These are phyloP conservation scores for Colletotrichum chrysophilum DNA, from an alignment of 2,329 filamentous ascomycete species.

Conservation along the genomic window DNA sequence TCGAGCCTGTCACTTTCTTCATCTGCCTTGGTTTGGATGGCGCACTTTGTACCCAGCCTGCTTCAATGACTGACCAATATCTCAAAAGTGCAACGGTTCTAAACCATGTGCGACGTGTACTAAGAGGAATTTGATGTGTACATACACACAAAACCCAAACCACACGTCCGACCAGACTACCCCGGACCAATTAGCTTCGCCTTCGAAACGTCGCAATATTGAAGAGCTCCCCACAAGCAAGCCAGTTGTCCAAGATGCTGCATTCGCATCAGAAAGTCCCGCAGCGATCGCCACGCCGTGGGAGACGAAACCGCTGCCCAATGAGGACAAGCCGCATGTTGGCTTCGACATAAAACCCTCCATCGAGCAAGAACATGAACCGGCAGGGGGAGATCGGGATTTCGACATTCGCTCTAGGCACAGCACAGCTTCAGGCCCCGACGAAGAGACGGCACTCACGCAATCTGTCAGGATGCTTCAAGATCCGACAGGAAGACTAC, in stretches of 20 bases:
- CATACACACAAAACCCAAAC: conserved; percentile 18
- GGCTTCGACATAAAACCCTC: conserved; percentile 15
- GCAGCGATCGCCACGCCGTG: conserved; percentile 6
- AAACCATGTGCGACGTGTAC: conserved; percentile 27
- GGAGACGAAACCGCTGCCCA: background rate
- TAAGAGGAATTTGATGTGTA: conserved; percentile 25
- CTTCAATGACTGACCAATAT: conserved; percentile 1
- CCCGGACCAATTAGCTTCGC: conserved; percentile 15
- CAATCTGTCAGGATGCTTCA: conserved; percentile 63
- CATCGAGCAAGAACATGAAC: conserved; percentile 5
- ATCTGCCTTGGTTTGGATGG: background rate
- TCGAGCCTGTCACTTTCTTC: background rate
- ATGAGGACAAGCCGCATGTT: conserved; percentile 2
- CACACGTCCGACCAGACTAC: conserved; percentile 8
- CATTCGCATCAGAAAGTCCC: conserved; percentile 3
- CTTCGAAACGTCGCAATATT: conserved; percentile 21
- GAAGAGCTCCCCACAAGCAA: conserved; percentile 6
- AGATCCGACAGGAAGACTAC: conserved; percentile 60
- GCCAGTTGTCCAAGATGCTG: background rate
- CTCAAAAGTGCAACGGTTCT: conserved; percentile 27
- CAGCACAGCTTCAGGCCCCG: conserved; percentile 47
- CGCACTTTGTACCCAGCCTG: background rate
- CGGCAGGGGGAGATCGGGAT: conserved; percentile 4
- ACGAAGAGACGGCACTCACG: conserved; percentile 62
- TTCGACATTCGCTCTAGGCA: conserved; percentile 33